Conservation (phyloP, 345 rosid genomes). For the Citrus inodora region DNA sequence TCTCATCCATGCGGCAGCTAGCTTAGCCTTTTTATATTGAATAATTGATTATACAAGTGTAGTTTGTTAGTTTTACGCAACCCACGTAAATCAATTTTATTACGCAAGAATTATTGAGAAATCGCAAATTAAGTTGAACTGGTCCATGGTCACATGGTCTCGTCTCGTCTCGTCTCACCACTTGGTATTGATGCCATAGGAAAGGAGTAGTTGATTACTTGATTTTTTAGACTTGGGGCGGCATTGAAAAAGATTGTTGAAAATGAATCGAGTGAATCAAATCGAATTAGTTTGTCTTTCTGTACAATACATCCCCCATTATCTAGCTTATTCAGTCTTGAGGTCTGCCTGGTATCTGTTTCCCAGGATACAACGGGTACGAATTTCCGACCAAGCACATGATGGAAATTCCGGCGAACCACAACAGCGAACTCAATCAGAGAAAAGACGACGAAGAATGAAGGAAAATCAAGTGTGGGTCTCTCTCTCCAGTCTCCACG, state of each 20-base stretch:
- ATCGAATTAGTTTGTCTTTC: too few species aligned
- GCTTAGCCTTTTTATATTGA: not conserved
- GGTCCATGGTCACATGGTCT: not conserved
- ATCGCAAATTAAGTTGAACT: not conserved
- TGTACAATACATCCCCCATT: not conserved
- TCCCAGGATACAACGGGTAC: too few species aligned
- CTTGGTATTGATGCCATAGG: not conserved
- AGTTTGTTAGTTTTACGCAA: conserved; percentile 1
- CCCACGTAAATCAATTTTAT: not conserved
- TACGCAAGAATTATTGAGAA: not conserved
- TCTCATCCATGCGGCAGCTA: not conserved
- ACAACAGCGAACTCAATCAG: too few species aligned
- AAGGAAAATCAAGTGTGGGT: too few species aligned
- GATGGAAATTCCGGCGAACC: too few species aligned
- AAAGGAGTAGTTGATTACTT: not conserved
- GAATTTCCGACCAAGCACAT: too few species aligned
- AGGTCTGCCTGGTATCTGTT: too few species aligned
- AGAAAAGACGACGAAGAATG: too few species aligned
- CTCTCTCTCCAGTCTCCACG: too few species aligned
- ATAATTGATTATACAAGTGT: not conserved
- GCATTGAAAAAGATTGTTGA: not conserved
- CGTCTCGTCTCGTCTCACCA: not conserved
- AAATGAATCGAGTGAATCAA: not conserved
- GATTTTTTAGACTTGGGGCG: not conserved
- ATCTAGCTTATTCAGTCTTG: not conserved